Base-by-base conservation (phyloP, 208 protist genomes). In the Trypanosoma brucei region DNA sequence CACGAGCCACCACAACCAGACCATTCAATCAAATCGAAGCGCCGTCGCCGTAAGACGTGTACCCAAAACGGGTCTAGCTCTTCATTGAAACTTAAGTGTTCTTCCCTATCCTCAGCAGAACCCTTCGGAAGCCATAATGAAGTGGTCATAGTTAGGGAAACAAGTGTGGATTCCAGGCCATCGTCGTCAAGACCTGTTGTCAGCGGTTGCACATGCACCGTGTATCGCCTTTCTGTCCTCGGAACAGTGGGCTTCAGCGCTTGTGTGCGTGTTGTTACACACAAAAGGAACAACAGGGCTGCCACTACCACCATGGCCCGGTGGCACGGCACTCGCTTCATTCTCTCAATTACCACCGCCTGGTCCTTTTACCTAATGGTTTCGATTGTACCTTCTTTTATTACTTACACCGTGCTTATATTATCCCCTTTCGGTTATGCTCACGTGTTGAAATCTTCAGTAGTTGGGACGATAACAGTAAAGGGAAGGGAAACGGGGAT, bases 31-130 rank as follows among this genome's bases (percentile, higher is more conserved):
- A 66, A 56, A 14, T 80, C 56, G 36, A 93, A 86, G 2, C 70
- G 75, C 2, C 79, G 75, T 2, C 79, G 72, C 6, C 70, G 70
- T 66, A 89, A 59, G 13, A 84, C 63, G 46, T 83, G 82, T 54
- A 86, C 88, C 86, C 86, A 93, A 44, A 90, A 70, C 0, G 84
- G 76, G 52, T 93, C 81, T 51, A 93, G 75, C 51, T 83, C 75
- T 31, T 83, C 76, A 60, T 85, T 76, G 56, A 91, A 91, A 34
- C 68, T 83, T 46, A 91, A 46, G 36, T 61, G 55, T n/a, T 74
- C 56, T 7, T 78, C 79, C 4, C 46, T 50, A 36, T 74, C 73
- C 2, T 64, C 35, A 13, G 55, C 49, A 3, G 65, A 61, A 1
- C 59, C 55, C 22, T 64, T 68, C 0, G 59, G 63, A 33, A 81